A percentile compares a stretch with the other conserved stretches of the same genome.
phyloP scores from a whole-genome alignment of 2,329 filamentous ascomycete species.

The Cercospora sojina region DNA sequence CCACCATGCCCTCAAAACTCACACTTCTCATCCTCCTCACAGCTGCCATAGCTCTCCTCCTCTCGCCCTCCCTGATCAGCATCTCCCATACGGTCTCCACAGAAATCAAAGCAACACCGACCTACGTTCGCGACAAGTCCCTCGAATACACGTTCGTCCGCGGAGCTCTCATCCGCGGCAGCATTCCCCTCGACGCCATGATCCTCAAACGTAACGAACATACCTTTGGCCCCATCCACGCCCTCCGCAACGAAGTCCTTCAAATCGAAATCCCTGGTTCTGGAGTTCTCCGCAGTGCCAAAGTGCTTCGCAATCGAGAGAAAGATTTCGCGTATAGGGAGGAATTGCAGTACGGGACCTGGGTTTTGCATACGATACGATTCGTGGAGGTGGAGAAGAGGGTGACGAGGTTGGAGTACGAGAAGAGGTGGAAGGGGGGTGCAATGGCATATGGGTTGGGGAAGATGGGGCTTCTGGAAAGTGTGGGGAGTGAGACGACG shows the following conservation, averaged over 20 bases:
- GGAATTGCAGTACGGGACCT: constrained; percentile 6
- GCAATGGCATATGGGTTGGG: constrained; percentile 8
- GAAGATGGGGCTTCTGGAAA: not conserved
- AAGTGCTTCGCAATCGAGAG: constrained; percentile 5
- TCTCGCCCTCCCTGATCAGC: constrained; percentile 17
- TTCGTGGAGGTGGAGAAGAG: constrained; percentile 1
- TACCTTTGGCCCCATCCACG: constrained; percentile 13
- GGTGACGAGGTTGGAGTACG: constrained; percentile 18
- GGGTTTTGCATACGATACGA: constrained; percentile 12
- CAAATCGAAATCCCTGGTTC: constrained; percentile 11
- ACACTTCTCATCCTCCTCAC: constrained; percentile 9
- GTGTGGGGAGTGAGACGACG: not conserved
- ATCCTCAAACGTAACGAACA: constrained; percentile 12
- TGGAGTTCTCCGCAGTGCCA: constrained; percentile 1
- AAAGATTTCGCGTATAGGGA: constrained; percentile 18
- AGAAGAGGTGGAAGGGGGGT: constrained; percentile 22
- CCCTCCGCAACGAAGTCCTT: constrained; percentile 11
- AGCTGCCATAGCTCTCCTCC: constrained; percentile 4
- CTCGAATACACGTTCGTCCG: constrained; percentile 18
- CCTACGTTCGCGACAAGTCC: constrained; percentile 11
- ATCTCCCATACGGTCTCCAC: not conserved
- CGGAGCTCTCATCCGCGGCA: constrained; percentile 2
- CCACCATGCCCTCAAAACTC: constrained; percentile 10
- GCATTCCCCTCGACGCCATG: constrained; percentile 17
- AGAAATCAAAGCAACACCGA: constrained; percentile 8